Base-by-base conservation (phyloP, 129 eudicot genomes). In the Chrysanthemum makinoi region DNA sequence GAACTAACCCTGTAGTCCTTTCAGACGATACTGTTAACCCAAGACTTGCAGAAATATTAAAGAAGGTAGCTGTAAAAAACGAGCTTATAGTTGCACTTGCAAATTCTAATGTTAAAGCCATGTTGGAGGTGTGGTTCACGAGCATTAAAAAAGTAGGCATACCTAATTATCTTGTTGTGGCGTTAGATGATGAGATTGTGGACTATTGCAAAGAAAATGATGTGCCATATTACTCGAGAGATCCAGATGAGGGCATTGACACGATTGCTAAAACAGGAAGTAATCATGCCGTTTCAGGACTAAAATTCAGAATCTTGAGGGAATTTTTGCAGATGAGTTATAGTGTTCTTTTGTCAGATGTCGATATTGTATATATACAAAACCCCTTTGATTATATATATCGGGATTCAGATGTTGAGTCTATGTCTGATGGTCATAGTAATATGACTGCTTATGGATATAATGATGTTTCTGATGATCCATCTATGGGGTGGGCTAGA, bases 401-500 rank as follows among this genome's bases (percentile, higher is more conserved):
- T 65, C 73, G 87, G 10, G 96, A 89, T 79, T 86, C 96, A 68
- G 96, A 89, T 52, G 91, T 89, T 49, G 96, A 89, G 62, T 89
- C 96, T n/a, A 89, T 89, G 96, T 68, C 89, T 9, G 92, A 89
- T 78, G 96, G 96, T 55, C 96, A 89, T 74, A 73, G 70, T 73
- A 86, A 89, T 60, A 75, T 67, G 86, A 89, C 96, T 24, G 89
- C 96, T 19, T 89, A 86, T 50, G 96, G 96, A 13, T 89, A 77
- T 67, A 84, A 89, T 62, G 96, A 89, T 66, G 92, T 89, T 1
- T 89, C 80, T 63, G 89, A 89, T 82, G 96, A 89, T 73, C 92
- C 92, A 10, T 79, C 89, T 6, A 89, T 89, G 96, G 96, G 96
- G 22, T 89, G 96, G 96, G 87, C 92, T 65, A 79, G 96, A 74